Conservation (phyloP, 108 stramenopile genomes). For the Ochromonas danica region DNA sequence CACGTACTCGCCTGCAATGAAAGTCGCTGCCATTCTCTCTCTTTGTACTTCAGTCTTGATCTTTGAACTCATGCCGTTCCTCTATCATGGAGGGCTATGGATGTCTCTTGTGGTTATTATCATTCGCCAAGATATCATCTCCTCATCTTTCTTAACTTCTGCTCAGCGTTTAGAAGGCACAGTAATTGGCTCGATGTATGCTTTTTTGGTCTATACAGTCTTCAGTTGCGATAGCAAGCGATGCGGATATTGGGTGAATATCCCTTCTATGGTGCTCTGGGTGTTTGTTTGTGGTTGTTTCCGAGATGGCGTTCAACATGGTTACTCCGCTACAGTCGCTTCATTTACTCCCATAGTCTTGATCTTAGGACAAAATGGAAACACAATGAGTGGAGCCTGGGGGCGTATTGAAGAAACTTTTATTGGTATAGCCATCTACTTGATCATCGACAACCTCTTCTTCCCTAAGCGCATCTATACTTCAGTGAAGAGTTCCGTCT, state of each 20-base stretch:
- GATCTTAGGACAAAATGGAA: neutral
- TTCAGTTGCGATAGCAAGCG: neutral
- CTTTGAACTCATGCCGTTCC: neutral
- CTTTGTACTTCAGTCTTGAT: neutral
- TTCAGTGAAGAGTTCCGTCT: neutral
- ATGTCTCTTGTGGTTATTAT: neutral
- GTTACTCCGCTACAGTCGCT: slow-evolving; percentile 2
- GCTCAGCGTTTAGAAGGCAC: slow-evolving; percentile 26
- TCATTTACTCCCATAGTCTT: slow-evolving; percentile 21
- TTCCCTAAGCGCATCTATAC: neutral
- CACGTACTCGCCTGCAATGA: too few relatives aligned
- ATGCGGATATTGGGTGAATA: neutral
- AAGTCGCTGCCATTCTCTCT: neutral
- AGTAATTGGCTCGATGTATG: neutral
- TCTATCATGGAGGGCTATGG: slow-evolving; percentile 6
- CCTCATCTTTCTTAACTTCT: neutral
- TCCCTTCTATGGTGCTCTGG: neutral
- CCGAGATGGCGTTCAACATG: neutral
- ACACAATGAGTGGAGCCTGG: neutral
- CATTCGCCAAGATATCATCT: slow-evolving; percentile 18
- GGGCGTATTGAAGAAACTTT: too few relatives aligned
- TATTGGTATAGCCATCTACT: slow-evolving; percentile 4
- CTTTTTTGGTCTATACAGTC: neutral
- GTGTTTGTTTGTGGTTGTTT: neutral
- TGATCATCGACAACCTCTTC: neutral